Percentiles rank a stretch among this genome's conserved stretches.
phyloP scores from a whole-genome alignment of 202 grass and related monocot species.

The Eragrostis tef region DNA sequence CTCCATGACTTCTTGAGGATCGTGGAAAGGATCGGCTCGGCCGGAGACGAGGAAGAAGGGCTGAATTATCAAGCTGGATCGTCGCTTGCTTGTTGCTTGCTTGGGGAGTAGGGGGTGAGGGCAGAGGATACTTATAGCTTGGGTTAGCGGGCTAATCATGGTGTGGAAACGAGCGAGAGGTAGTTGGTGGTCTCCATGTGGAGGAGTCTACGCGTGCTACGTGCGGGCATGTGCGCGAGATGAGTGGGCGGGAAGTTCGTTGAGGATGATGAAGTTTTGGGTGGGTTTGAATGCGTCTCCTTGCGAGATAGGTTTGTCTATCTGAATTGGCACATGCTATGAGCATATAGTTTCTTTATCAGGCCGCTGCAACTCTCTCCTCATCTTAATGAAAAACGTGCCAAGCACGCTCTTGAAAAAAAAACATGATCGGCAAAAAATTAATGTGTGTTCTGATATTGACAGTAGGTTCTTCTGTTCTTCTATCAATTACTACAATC shows the following conservation, averaged over 20 bases:
- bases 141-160: constrained; percentile 32
- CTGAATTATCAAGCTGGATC: constrained; percentile 33
- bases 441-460: not conserved
- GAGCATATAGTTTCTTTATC: not conserved
- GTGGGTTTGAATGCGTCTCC: not conserved
- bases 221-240: constrained; percentile 45
- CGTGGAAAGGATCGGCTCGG: not conserved
- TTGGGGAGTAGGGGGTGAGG: constrained; percentile 6
- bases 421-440: not conserved
- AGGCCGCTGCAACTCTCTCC: no score
- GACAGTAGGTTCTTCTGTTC: not conserved
- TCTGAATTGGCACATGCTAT: not conserved
- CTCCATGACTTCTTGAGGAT: constrained; percentile 47
- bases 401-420: no score
- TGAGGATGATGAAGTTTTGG: constrained; percentile 13
- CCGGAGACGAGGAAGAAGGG: constrained; percentile 40
- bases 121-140: constrained; percentile 46
- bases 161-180: not conserved
- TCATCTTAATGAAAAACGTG: no score
- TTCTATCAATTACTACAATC: no score
- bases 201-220: not conserved
- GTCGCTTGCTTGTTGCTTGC: constrained; percentile 48
- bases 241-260: constrained; percentile 51
- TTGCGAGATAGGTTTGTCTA: no score
- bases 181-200: constrained; percentile 48